These are phyloP conservation scores for Eucalyptus pumila DNA, from an alignment of 345 rosid genomes.

Conservation along the genomic window DNA sequence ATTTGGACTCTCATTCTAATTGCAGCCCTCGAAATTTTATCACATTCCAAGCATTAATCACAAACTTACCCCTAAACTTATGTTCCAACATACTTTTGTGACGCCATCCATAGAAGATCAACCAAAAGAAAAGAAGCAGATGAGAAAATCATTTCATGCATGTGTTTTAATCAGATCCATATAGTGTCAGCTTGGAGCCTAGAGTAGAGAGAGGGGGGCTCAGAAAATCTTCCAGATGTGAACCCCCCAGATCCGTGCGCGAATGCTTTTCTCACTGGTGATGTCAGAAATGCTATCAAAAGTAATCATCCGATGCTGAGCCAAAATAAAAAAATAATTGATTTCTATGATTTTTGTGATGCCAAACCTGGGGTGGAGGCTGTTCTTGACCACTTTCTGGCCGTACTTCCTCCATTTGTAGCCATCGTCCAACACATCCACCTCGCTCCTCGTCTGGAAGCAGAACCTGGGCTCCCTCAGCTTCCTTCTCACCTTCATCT, in stretches of 20 bases:
- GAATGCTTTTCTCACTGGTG: not conserved
- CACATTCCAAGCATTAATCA: not conserved
- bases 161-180: not conserved
- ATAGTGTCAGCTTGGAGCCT: not conserved
- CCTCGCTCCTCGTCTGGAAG: slow-evolving; percentile 93
- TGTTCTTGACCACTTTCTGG: slow-evolving; percentile 95
- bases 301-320: not conserved
- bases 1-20: not conserved
- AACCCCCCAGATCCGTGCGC: not conserved
- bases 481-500: slow-evolving; percentile 78
- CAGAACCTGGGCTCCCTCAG: slow-evolving; percentile 98
- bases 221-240: not conserved
- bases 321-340: not conserved
- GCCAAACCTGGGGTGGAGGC: slow-evolving; percentile 89
- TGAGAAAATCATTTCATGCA: not conserved
- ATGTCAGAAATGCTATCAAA: not conserved
- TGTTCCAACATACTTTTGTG: not conserved
- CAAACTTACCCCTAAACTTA: not conserved
- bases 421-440: slow-evolving; percentile 95
- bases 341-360: not conserved
- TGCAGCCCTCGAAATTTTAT: not conserved
- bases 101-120: not conserved
- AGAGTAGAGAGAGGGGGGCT: not conserved
- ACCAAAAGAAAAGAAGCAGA: not conserved
- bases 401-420: slow-evolving; percentile 99